A percentile compares a stretch with the other conserved stretches of the same genome.
These are phyloP conservation scores for Cladobotryum protrusum DNA, from an alignment of 2,329 filamentous ascomycete species.

Conservation along the genomic window DNA sequence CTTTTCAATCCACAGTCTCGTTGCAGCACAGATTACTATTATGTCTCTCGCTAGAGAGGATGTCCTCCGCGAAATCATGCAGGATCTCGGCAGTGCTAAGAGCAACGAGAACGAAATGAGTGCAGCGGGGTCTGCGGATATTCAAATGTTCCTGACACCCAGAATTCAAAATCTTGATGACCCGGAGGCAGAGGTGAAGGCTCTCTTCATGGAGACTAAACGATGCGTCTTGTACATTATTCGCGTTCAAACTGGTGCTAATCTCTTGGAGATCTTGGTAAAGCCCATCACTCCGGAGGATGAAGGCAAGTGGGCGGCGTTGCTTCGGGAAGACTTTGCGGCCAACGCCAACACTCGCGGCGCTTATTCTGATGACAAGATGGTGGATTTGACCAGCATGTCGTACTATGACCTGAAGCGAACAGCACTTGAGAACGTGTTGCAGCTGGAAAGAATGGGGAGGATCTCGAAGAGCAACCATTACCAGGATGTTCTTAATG, in stretches of 20 bases:
- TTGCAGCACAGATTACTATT: constrained; percentile 69
- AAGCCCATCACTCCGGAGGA: constrained; percentile 84
- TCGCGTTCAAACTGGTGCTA: constrained; percentile 83
- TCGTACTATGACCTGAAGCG: constrained; percentile 89
- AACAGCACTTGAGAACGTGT: constrained; percentile 87
- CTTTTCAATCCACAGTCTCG: constrained; percentile 87
- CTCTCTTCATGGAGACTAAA: constrained; percentile 97
- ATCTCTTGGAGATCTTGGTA: constrained; percentile 91
- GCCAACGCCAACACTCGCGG: constrained; percentile 63
- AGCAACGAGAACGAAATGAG: constrained; percentile 92
- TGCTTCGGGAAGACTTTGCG: constrained; percentile 74
- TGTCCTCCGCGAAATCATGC: constrained; percentile 81
- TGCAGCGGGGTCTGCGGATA: constrained; percentile 79
- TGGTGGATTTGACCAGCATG: constrained; percentile 85
- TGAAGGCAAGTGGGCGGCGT: constrained; percentile 75
- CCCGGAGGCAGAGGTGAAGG: constrained; percentile 85
- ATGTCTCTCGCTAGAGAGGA: constrained; percentile 82
- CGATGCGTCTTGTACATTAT: constrained; percentile 97
- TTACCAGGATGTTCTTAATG: constrained; percentile 97
- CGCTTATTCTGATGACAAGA: constrained; percentile 83
- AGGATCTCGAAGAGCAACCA: constrained; percentile 85
- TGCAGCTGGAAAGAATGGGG: constrained; percentile 78
- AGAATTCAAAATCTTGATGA: constrained; percentile 88
- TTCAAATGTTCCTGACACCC: constrained; percentile 82
- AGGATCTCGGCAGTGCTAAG: constrained; percentile 92